Base-by-base conservation (phyloP, 495 filamentous ascomycete species). In the Trichocladium antarcticum region DNA sequence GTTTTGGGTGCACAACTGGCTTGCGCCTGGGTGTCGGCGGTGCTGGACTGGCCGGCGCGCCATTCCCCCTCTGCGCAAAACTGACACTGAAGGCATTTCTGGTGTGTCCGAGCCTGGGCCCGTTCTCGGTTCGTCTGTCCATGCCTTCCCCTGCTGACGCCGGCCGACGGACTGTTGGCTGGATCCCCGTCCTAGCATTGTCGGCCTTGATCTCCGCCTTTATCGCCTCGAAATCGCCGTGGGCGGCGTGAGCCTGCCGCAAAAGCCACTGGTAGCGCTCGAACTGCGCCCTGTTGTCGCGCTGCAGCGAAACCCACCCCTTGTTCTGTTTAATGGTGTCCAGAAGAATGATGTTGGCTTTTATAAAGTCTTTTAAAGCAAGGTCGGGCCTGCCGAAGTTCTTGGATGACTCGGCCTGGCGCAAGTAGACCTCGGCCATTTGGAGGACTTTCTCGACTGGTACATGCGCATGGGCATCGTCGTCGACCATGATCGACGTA, bases 321-420 rank as follows among this genome's bases (percentile, higher is more conserved):
- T 62, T 73, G 40, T 71, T 72, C 51, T 68, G 72, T 51, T 69
- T 71, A n/a, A 65, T 66, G 24, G 82, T 69, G 34, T 89, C 75
- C 19, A 85, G 72, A 29, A 83, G 73, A 49, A 97, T 81, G 39
- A 85, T 81, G 37, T 74, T 85, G 20, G 89, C 83, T 35, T 81
- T 77, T 42, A 96, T 73, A 64, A 85, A 97, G 39, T 95, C 85
- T 21, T 70, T 66, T 7, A 77, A 57, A 7, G 74, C 75, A 17
- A 74, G 32, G 45, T 76, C 74, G 5, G 67, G 69, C n/a, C 71
- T 62, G 11, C 64, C 59, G 55, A 81, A 78, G 29, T 77, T 70
- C 38, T 73, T 59, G 35, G 63, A 61, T 11, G 72, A 73, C 20
- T 68, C 71, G 11, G 79, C 77, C 58, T 75, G 70, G 36, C 66